These are phyloP conservation scores for Diospyros kaki DNA, from an alignment of 148 eudicot species.

Conservation along the genomic window DNA sequence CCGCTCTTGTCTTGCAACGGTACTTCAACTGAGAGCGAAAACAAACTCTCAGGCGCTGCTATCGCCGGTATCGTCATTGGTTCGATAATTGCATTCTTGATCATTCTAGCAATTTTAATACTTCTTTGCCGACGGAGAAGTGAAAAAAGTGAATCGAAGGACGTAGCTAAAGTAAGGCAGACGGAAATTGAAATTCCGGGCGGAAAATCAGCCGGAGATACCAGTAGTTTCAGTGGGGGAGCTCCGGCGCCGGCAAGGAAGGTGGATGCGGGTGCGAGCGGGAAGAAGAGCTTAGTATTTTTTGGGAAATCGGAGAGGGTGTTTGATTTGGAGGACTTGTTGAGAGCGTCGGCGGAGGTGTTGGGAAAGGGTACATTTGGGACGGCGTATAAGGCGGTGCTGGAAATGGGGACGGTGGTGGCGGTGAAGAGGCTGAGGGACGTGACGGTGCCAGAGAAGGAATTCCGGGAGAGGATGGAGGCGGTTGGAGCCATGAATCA, in stretches of 20 bases:
- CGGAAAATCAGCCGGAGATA: constrained; percentile 14
- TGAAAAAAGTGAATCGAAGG: constrained; percentile 11
- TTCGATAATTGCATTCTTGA: constrained; percentile 38
- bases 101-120: constrained; percentile 36
- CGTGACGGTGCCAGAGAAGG: constrained; percentile 56
- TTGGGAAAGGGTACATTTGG: constrained; percentile 95
- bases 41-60: constrained; percentile 65
- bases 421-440: constrained; percentile 89
- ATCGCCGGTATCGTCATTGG: constrained; percentile 77
- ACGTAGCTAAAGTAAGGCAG: constrained; percentile 20
- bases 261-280: constrained; percentile 21
- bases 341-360: constrained; percentile 93
- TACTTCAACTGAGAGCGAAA: constrained; percentile 15
- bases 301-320: constrained; percentile 41
- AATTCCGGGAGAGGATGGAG: constrained; percentile 67
- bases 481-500: constrained; percentile 66
- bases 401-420: constrained; percentile 57
- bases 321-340: constrained; percentile 72
- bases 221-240: constrained; percentile 7
- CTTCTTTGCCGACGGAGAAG: constrained; percentile 34
- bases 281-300: constrained; percentile 51
- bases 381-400: constrained; percentile 80
- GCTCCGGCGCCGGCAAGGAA: constrained; percentile 6
- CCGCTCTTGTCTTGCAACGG: constrained; percentile 44
- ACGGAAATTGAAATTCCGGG: constrained; percentile 33